Conservation (phyloP, 768 basidiomycete genomes). For the Mycena chlorophos region DNA sequence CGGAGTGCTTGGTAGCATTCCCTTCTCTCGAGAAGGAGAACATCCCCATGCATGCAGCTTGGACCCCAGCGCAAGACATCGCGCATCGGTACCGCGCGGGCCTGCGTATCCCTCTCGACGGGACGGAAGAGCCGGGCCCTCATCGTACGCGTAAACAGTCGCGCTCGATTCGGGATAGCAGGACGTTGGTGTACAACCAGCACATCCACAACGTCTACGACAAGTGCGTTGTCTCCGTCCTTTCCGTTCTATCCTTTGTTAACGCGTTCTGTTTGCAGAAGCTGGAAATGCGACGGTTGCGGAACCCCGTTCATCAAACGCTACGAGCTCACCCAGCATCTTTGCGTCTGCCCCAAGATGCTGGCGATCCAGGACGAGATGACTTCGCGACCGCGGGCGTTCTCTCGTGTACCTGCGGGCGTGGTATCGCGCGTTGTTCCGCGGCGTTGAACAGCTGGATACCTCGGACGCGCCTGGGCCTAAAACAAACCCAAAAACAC, state of each 20-base stretch:
- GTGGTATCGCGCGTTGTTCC: too few species aligned
- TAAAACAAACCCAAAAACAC: too few species aligned
- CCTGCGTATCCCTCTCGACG: constrained; percentile 25
- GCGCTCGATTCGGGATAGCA: constrained; percentile 34
- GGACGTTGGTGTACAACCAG: constrained; percentile 51
- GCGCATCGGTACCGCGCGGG: constrained; percentile 39
- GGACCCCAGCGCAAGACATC: constrained; percentile 44
- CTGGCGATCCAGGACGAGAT: not conserved
- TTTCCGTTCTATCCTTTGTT: not conserved
- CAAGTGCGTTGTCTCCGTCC: constrained; percentile 29
- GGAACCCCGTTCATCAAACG: not conserved
- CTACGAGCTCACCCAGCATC: constrained; percentile 17
- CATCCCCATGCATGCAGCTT: constrained; percentile 26
- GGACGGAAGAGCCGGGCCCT: not conserved
- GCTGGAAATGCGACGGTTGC: constrained; percentile 17
- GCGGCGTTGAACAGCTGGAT: too few species aligned
- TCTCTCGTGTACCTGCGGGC: too few species aligned
- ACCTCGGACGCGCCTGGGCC: too few species aligned
- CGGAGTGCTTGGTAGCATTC: constrained; percentile 29
- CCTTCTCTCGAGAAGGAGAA: constrained; percentile 26
- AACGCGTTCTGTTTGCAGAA: constrained; percentile 7
- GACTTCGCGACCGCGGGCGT: constrained; percentile 20
- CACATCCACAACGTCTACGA: constrained; percentile 59
- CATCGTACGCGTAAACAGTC: not conserved
- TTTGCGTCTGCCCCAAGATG: constrained; percentile 6